phyloP scores from a whole-genome alignment of 1,284 basidiomycete genomes.

The Porogramme epimiltina region DNA sequence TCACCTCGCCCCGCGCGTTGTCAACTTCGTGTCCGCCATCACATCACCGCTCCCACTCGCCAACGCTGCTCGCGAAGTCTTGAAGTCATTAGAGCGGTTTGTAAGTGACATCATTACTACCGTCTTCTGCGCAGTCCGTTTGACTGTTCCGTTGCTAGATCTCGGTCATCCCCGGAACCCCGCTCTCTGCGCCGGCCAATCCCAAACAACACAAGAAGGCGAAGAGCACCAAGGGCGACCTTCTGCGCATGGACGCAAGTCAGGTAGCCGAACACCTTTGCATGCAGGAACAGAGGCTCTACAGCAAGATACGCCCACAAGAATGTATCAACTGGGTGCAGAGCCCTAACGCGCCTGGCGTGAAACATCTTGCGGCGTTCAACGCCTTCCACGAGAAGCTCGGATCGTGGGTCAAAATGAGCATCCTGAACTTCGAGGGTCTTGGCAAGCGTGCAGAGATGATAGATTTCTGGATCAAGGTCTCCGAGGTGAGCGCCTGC shows the following conservation, averaged over 20 bases:
- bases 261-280: constrained; percentile 67
- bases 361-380: constrained; percentile 54
- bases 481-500: constrained; percentile 61
- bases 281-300: constrained; percentile 58
- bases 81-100: constrained; percentile 54
- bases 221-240: constrained; percentile 50
- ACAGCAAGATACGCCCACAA: constrained; percentile 56
- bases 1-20: constrained; percentile 54
- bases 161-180: constrained; percentile 25
- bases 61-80: constrained; percentile 49
- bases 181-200: constrained; percentile 16
- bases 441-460: constrained; percentile 56
- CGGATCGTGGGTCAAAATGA: constrained; percentile 65
- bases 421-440: constrained; percentile 53
- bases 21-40: constrained; percentile 55
- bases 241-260: constrained; percentile 52
- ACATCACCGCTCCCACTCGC: constrained; percentile 43
- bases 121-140: not conserved
- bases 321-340: constrained; percentile 63
- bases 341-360: constrained; percentile 37
- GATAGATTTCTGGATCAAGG: constrained; percentile 76
- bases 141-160: constrained; percentile 20
- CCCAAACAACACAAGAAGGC: constrained; percentile 37
- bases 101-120: constrained; percentile 37
- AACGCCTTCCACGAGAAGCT: constrained; percentile 63